Percentiles rank a stretch among this genome's conserved stretches.
These are phyloP conservation scores for Volutella citrinella DNA, from an alignment of 2,329 filamentous ascomycete genomes.

Conservation along the genomic window DNA sequence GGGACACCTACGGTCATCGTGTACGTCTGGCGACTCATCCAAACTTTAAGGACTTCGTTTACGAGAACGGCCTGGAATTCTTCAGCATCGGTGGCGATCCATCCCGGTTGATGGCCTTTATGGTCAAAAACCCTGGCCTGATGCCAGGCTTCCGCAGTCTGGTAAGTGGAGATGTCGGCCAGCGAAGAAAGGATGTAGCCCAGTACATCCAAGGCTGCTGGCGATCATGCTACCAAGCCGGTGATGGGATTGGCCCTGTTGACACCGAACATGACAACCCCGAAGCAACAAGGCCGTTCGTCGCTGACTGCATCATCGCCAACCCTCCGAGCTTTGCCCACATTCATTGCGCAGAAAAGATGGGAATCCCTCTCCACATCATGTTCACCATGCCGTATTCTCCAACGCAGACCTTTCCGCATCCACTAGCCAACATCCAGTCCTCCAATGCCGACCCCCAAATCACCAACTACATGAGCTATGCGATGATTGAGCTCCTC, in stretches of 20 bases:
- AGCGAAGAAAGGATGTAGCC: conserved; percentile 33
- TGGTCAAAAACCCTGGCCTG: conserved; percentile 39
- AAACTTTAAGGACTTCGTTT: conserved; percentile 52
- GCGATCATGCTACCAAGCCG: conserved; percentile 36
- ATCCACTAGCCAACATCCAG: conserved; percentile 36
- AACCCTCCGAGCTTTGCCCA: conserved; percentile 53
- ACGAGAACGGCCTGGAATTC: conserved; percentile 52
- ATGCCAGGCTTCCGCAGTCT: conserved; percentile 35
- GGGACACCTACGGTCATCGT: conserved; percentile 44
- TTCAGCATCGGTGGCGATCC: conserved; percentile 57
- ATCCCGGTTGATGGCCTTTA: conserved; percentile 42
- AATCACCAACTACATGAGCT: conserved; percentile 22
- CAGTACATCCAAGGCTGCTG: conserved; percentile 37
- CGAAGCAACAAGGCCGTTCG: conserved; percentile 37
- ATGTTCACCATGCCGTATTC: conserved; percentile 69
- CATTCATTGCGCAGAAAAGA: conserved; percentile 48
- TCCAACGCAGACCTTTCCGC: conserved; percentile 45
- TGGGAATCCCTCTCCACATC: conserved; percentile 48
- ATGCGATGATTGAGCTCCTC: conserved; percentile 61
- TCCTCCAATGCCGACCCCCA: conserved; percentile 21
- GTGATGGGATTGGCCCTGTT: conserved; percentile 27
- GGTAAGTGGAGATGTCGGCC: conserved; percentile 33
- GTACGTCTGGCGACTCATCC: conserved; percentile 56
- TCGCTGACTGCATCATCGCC: conserved; percentile 54
- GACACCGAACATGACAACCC: conserved; percentile 25